A percentile compares a stretch with the other conserved stretches of the same genome.
Evolutionary conservation across 257 asterid species (phyloP).

Genomic region (Orobanche coerulescens): DNA sequence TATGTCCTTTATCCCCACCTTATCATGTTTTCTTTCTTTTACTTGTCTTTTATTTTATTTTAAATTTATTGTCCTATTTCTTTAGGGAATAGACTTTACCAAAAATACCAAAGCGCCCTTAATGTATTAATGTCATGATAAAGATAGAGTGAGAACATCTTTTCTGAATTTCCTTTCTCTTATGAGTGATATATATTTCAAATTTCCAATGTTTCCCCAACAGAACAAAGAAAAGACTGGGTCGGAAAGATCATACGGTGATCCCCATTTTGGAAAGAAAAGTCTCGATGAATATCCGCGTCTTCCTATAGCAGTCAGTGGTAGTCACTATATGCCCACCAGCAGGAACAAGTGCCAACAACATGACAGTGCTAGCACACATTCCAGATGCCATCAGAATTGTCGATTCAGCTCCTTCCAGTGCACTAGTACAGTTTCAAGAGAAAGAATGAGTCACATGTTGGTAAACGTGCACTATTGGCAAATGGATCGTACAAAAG

Average conservation of each 20-base stretch:
- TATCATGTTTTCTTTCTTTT: not conserved
- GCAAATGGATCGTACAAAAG: not conserved
- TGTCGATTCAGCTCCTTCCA: slow-evolving; percentile 93
- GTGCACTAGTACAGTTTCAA: slow-evolving; percentile 54
- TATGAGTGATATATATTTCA: not conserved
- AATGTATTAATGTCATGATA: not conserved
- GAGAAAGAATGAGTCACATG: slow-evolving; percentile 7
- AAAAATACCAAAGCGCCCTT: not conserved
- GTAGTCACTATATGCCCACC: slow-evolving; percentile 93
- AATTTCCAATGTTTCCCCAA: slow-evolving; percentile 14
- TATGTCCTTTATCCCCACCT: not conserved
- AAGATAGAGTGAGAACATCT: not conserved
- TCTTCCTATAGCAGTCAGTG: slow-evolving; percentile 87
- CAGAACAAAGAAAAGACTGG: slow-evolving; percentile 16
- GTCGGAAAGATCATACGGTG: slow-evolving; percentile 44
- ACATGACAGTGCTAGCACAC: slow-evolving; percentile 79
- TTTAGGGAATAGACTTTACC: not conserved
- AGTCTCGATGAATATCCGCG: slow-evolving; percentile 76
- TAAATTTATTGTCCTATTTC: not conserved
- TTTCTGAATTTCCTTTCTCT: not conserved
- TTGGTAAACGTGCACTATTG: slow-evolving; percentile 10
- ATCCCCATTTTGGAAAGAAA: slow-evolving; percentile 87
- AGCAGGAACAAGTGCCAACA: slow-evolving; percentile 86
- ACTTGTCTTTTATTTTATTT: not conserved
- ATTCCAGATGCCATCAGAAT: slow-evolving; percentile 82